Evolutionary conservation across 208 protist genomes (phyloP).

Genomic region (Porcisia hertigi): DNA sequence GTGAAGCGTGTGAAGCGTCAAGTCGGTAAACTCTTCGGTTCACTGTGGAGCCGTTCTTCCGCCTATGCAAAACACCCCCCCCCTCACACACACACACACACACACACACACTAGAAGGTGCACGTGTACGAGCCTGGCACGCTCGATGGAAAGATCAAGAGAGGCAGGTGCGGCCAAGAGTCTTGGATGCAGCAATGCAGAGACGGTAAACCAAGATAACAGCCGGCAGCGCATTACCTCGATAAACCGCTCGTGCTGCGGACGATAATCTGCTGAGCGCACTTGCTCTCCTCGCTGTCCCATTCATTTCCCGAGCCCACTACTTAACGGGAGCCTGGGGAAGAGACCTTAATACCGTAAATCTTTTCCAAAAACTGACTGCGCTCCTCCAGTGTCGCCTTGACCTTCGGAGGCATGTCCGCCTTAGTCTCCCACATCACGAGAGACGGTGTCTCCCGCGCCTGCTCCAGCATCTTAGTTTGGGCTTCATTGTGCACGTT

Average conservation of each 20-base stretch:
- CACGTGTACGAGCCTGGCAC: not conserved
- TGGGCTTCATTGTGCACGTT: constrained; percentile 86
- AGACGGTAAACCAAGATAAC: not conserved
- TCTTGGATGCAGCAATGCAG: not conserved
- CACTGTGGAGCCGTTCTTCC: no score
- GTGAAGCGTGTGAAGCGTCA: not conserved
- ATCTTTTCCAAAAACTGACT: constrained; percentile 30
- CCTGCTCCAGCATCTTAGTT: constrained; percentile 56
- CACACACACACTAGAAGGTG: not conserved
- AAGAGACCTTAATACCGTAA: constrained; percentile 36
- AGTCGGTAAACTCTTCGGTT: not conserved
- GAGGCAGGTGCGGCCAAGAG: not conserved
- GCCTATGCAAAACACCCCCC: not conserved
- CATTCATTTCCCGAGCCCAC: not conserved
- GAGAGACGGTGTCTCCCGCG: constrained; percentile 37
- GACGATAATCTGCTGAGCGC: not conserved
- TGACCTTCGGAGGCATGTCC: constrained; percentile 18
- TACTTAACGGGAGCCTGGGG: not conserved
- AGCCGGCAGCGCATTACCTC: not conserved
- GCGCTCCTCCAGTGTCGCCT: constrained; percentile 45
- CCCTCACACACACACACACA: no score
- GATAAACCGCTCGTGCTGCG: not conserved
- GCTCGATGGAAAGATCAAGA: not conserved
- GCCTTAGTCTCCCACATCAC: constrained; percentile 12
- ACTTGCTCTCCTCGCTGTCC: not conserved